These are phyloP conservation scores for Cercospora sp. DNA, from an alignment of 2,329 filamentous ascomycete species.

Conservation along the genomic window DNA sequence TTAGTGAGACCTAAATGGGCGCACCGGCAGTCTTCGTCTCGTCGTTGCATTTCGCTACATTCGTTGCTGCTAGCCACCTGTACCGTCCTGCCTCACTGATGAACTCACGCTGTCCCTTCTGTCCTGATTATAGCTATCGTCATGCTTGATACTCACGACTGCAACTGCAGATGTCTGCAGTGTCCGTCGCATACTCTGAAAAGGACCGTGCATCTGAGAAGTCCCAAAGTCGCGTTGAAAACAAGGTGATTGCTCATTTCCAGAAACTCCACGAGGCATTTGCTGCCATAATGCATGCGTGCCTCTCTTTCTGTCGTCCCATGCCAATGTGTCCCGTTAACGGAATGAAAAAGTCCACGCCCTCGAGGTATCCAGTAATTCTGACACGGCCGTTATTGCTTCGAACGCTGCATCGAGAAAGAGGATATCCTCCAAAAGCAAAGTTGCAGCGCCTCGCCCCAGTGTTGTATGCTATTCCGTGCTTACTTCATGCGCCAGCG, in stretches of 20 bases:
- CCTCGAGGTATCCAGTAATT: neutral
- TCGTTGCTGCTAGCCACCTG: neutral
- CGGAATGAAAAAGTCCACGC: neutral
- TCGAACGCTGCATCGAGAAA: neutral
- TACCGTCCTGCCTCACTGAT: neutral
- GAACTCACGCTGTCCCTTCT: neutral
- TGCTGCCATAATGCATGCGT: conserved; percentile 1
- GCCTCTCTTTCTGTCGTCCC: neutral
- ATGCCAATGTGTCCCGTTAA: neutral
- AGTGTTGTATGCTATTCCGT: neutral
- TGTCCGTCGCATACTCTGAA: neutral
- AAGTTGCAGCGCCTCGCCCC: neutral
- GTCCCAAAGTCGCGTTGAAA: neutral
- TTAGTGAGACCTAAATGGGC: neutral
- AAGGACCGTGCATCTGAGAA: neutral
- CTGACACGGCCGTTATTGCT: neutral
- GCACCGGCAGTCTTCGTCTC: neutral
- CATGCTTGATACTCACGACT: neutral
- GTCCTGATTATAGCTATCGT: neutral
- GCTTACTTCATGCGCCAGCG: neutral
- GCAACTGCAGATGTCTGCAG: neutral
- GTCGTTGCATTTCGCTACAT: neutral
- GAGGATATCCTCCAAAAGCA: neutral
- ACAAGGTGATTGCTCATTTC: neutral
- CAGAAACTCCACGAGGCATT: neutral